Evolutionary conservation across 2,329 filamentous ascomycete genomes (phyloP).

Genomic region (Xylariaceae sp.): DNA sequence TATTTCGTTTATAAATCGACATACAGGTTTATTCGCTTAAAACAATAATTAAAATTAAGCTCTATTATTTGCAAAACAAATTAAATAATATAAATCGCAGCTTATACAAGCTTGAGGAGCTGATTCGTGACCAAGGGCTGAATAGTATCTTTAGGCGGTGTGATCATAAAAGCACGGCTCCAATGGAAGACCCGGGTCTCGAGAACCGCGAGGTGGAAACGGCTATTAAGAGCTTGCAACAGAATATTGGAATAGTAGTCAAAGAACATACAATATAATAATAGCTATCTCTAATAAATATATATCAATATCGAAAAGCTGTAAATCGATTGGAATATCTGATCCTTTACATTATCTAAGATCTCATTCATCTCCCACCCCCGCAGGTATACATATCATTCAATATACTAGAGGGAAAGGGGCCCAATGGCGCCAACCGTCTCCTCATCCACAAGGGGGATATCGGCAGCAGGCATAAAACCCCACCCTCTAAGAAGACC

Average conservation of each 20-base stretch:
- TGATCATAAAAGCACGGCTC: not conserved
- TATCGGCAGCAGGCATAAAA: too few species aligned
- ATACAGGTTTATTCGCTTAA: not conserved
- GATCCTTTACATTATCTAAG: too few species aligned
- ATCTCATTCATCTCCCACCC: too few species aligned
- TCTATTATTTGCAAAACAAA: not conserved
- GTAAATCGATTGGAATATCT: too few species aligned
- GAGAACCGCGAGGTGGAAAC: not conserved
- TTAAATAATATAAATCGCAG: not conserved
- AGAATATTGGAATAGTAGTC: not conserved
- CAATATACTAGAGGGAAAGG: too few species aligned
- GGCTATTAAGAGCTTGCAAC: not conserved
- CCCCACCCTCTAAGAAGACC: too few species aligned
- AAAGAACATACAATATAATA: not conserved
- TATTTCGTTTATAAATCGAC: not conserved
- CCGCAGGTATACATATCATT: too few species aligned
- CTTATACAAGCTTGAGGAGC: not conserved
- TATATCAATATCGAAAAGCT: too few species aligned
- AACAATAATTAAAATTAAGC: not conserved
- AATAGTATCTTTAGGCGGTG: not conserved
- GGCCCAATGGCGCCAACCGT: too few species aligned
- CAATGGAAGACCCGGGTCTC: not conserved
- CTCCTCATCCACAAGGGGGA: too few species aligned
- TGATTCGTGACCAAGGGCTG: not conserved
- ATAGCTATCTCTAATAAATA: too few species aligned